Conservation (phyloP, 2,329 filamentous ascomycete genomes). For the Penicillium sclerotiorum region DNA sequence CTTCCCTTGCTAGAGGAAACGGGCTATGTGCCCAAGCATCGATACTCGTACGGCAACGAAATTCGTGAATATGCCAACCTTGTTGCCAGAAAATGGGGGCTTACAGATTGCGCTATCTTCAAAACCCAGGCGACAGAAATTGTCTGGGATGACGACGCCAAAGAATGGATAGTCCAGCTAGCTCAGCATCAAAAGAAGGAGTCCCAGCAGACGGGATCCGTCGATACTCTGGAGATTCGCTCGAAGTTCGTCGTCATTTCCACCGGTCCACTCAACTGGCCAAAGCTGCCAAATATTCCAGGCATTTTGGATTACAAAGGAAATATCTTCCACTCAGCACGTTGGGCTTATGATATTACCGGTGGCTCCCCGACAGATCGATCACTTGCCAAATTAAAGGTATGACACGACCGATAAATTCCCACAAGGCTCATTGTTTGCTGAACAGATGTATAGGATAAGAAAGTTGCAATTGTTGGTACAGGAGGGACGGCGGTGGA, state of each 20-base stretch:
- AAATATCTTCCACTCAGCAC: conserved; percentile 43
- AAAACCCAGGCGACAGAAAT: conserved; percentile 3
- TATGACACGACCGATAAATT: too few relatives aligned
- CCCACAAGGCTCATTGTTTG: too few relatives aligned
- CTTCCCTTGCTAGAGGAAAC: conserved; percentile 63
- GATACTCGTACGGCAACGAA: conserved; percentile 51
- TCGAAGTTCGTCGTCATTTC: background rate
- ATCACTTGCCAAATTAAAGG: conserved; percentile 3
- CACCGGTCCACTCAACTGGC: background rate
- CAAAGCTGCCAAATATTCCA: conserved; percentile 1
- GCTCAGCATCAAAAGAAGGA: background rate
- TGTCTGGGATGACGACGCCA: conserved; percentile 8
- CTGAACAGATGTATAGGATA: too few relatives aligned
- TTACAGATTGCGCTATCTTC: conserved; percentile 1
- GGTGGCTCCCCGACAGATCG: conserved; percentile 32
- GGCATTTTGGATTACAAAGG: conserved; percentile 41
- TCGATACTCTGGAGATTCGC: background rate
- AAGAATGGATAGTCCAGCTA: conserved; percentile 8
- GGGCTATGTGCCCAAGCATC: conserved; percentile 59
- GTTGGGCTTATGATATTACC: conserved; percentile 44
- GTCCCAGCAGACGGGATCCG: background rate
- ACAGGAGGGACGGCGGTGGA: conserved; percentile 12
- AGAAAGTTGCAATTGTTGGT: conserved; percentile 11
- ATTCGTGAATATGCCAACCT: conserved; percentile 6
- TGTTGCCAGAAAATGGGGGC: conserved; percentile 1